phyloP scores from a whole-genome alignment of 225 moss, liverwort and hornwort species.

The Bryum argenteum region DNA sequence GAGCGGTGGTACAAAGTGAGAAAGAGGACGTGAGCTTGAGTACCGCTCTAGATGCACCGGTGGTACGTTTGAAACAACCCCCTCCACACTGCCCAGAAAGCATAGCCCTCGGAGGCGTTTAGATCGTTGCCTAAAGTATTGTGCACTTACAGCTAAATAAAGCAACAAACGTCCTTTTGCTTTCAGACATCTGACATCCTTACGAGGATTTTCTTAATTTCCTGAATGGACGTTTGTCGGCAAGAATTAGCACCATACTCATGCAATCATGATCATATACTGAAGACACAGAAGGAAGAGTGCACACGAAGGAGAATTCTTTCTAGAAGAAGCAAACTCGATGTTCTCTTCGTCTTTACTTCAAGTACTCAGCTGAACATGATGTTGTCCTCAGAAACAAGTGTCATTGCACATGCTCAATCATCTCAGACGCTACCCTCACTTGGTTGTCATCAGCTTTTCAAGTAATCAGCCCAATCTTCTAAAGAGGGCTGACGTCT shows the following conservation, averaged over 20 bases:
- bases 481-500: slow-evolving; percentile 60
- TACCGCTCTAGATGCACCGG: slow-evolving; percentile 17
- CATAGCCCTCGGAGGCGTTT: background rate
- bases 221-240: background rate
- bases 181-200: background rate
- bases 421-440: slow-evolving; percentile 8
- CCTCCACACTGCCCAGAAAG: slow-evolving; percentile 26
- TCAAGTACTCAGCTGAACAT: slow-evolving; percentile 6
- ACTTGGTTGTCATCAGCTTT: background rate
- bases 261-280: background rate
- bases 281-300: background rate
- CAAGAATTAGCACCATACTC: background rate
- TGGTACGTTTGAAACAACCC: slow-evolving; percentile 21
- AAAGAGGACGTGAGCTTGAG: slow-evolving; percentile 27
- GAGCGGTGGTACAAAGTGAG: slow-evolving; percentile 25
- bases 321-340: background rate
- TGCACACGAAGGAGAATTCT: background rate
- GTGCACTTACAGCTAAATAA: background rate
- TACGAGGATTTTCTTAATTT: background rate
- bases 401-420: background rate
- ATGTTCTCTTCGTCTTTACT: background rate
- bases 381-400: slow-evolving; percentile 8
- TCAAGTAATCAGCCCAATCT: background rate
- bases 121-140: slow-evolving; percentile 9
- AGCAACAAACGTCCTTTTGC: too few relatives aligned